A percentile compares a stretch with the other conserved stretches of the same genome.
phyloP scores from a whole-genome alignment of 495 filamentous ascomycete species.

The Massariosphaeria phaeospora region DNA sequence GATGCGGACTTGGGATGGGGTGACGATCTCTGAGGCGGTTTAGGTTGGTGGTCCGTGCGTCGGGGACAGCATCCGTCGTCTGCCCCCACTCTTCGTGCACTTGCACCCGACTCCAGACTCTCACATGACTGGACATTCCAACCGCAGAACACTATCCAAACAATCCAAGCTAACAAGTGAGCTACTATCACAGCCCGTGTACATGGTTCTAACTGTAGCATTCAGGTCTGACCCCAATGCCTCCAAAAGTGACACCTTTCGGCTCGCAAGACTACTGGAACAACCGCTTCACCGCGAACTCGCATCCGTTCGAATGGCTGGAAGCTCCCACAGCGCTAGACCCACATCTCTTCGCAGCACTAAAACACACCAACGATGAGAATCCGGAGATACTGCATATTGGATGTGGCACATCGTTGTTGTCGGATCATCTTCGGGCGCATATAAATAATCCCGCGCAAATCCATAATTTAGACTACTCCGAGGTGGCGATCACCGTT shows the following conservation, averaged over 20 bases:
- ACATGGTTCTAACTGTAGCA: neutral
- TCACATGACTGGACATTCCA: no score
- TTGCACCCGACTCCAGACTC: no score
- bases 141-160: no score
- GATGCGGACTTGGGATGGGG: neutral
- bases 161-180: neutral
- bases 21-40: neutral
- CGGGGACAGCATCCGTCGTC: neutral
- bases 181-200: neutral
- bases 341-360: slow-evolving; percentile 17
- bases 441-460: slow-evolving; percentile 22
- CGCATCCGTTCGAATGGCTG: slow-evolving; percentile 34
- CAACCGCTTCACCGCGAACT: slow-evolving; percentile 23
- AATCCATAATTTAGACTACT: slow-evolving; percentile 35
- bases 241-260: slow-evolving; percentile 19
- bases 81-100: neutral
- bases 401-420: slow-evolving; percentile 32
- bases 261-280: slow-evolving; percentile 32
- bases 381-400: slow-evolving; percentile 32
- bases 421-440: slow-evolving; percentile 32
- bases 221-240: slow-evolving; percentile 16
- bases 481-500: slow-evolving; percentile 27
- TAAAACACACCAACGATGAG: slow-evolving; percentile 1
- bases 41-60: slow-evolving; percentile 5
- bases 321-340: slow-evolving; percentile 28